Conservation (phyloP, 2,329 filamentous ascomycete genomes). For the Aspergillaceae sp. region DNA sequence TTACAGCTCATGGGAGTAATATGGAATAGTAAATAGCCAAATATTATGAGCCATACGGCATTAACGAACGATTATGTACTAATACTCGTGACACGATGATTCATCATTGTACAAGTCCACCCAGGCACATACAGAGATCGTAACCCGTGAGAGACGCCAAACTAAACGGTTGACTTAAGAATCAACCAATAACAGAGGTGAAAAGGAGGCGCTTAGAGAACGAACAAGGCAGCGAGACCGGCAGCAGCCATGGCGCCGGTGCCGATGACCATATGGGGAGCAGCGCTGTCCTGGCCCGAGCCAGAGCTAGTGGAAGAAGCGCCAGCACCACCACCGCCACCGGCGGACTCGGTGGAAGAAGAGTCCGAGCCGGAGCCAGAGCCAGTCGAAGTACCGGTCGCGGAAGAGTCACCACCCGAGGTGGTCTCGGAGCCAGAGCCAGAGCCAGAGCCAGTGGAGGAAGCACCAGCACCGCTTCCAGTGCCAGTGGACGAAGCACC, state of each 20-base stretch:
- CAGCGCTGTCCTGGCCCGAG: slow-evolving; percentile 11
- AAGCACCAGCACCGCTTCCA: neutral
- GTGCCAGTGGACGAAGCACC: slow-evolving; percentile 5
- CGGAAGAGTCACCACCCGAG: neutral
- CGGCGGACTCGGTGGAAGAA: neutral
- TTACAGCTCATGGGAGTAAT: too few relatives aligned
- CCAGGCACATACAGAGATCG: slow-evolving; percentile 6
- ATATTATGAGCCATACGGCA: too few relatives aligned
- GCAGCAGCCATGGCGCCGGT: slow-evolving; percentile 30
- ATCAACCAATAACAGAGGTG: neutral
- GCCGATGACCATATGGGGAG: slow-evolving; percentile 22
- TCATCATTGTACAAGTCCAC: slow-evolving; percentile 13
- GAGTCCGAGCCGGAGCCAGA: slow-evolving; percentile 3
- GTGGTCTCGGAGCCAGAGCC: neutral
- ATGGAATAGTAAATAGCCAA: neutral
- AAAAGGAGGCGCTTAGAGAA: slow-evolving; percentile 24
- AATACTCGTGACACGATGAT: slow-evolving; percentile 5
- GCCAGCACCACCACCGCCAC: neutral
- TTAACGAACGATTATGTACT: slow-evolving; percentile 1
- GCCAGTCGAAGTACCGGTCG: slow-evolving; percentile 2
- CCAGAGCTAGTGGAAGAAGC: slow-evolving; percentile 4
- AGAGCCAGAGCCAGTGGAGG: slow-evolving; percentile 4
- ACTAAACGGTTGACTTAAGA: neutral
- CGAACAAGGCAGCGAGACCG: slow-evolving; percentile 35
- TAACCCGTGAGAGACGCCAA: slow-evolving; percentile 6